A percentile compares a stretch with the other conserved stretches of the same genome.
Conservation (phyloP, 139 green algal genomes). For the Nannochloris sp. region DNA sequence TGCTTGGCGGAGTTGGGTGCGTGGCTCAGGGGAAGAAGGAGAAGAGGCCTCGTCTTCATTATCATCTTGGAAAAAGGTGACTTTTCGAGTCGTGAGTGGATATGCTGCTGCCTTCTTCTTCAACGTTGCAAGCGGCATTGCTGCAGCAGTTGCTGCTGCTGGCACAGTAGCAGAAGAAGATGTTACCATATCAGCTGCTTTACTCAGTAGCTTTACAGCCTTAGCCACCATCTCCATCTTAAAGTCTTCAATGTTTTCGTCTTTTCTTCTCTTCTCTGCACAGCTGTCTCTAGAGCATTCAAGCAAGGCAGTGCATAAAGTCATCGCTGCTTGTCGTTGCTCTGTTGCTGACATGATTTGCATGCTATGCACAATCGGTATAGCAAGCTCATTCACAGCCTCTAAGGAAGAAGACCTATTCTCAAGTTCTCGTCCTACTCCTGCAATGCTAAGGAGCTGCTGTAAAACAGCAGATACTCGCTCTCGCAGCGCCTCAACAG, state of each 20-base stretch:
- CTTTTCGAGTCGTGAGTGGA: background rate
- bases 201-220: background rate
- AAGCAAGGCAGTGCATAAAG: conserved; percentile 16
- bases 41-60: background rate
- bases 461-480: background rate
- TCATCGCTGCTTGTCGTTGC: conserved; percentile 12
- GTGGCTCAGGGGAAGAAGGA: background rate
- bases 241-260: too few species aligned
- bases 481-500: background rate
- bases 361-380: background rate
- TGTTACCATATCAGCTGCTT: background rate
- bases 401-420: too few species aligned
- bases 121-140: background rate
- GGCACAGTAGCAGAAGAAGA: background rate
- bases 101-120: too few species aligned
- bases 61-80: conserved; percentile 8
- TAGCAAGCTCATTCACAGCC: background rate
- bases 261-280: too few species aligned
- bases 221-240: too few species aligned
- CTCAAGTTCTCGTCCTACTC: too few species aligned
- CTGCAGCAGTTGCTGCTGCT: background rate
- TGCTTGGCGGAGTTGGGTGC: too few species aligned
- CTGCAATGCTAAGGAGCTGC: background rate
- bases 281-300: background rate
- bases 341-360: background rate